Evolutionary conservation across 768 basidiomycete genomes (phyloP).

Genomic region (Cyclocybe aegerita): DNA sequence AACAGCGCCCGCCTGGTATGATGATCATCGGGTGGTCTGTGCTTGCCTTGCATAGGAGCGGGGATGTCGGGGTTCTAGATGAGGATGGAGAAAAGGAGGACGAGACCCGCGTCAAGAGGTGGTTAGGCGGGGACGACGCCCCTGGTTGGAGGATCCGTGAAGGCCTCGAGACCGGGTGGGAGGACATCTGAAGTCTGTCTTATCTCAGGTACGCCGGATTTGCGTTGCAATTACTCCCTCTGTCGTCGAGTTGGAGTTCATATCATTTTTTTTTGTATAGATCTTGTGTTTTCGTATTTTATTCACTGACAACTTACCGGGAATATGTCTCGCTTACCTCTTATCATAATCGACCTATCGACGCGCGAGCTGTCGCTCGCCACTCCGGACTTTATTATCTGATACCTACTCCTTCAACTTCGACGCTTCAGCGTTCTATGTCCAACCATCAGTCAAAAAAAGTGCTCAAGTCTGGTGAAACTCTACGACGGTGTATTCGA

Average conservation of each 20-base stretch:
- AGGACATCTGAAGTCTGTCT: constrained; percentile 13
- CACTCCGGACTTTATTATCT: no score
- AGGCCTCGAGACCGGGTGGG: constrained; percentile 52
- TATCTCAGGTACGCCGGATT: not conserved
- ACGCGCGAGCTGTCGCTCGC: no score
- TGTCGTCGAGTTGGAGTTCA: not conserved
- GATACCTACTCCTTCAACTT: no score
- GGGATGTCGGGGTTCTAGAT: constrained; percentile 73
- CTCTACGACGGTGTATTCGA: no score
- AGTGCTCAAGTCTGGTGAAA: no score
- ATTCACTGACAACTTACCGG: constrained; percentile 13
- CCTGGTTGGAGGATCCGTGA: constrained; percentile 63
- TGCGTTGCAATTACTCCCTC: not conserved
- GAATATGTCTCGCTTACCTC: constrained; percentile 1
- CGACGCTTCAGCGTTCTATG: no score
- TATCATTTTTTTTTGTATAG: not conserved
- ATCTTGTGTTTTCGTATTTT: not conserved
- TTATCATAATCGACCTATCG: not conserved
- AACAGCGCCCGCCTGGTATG: constrained; percentile 95
- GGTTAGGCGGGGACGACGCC: constrained; percentile 54
- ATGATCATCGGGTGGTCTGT: constrained; percentile 94
- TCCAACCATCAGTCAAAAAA: no score
- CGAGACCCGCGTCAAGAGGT: constrained; percentile 47
- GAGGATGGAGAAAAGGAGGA: constrained; percentile 43
- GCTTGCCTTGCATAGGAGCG: constrained; percentile 67